Base-by-base conservation (phyloP, 169 alveolate genomes). In the Plasmodium reichenowi region DNA sequence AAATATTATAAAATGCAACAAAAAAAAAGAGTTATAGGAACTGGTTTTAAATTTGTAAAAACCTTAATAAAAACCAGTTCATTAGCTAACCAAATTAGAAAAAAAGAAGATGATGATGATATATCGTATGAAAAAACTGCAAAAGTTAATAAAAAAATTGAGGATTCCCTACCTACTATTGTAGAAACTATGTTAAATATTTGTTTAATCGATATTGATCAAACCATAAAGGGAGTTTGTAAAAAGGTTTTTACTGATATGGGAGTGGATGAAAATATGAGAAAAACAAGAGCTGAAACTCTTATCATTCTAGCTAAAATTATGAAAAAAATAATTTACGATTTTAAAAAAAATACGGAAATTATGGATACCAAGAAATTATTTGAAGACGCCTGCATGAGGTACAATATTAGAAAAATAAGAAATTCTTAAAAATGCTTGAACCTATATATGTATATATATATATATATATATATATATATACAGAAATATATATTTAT, bases 201-300 rank as follows among this genome's bases (percentile, higher is more conserved):
- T 9, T 95, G 97, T 88, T 88, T 96, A 12, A 95, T 96, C 95
- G 98, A 96, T 70, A 93, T 96, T 52, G 97, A 96, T 60, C 93
- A 94, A 54, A 96, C 98, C 1, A 96, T 96, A 47, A 87, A 96
- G 48, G 93, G 95, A 9, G 97, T 96, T 29, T 93, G 97, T 60
- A 96, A 95, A 80, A 94, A 96, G 85, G 94, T 96, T 1, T 60
- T 96, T 67, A 94, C 95, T 71, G 98, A 96, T 71, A 96, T 96
- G 98, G 91, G 95, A 20, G 98, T 95, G 12, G 97, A 95, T 59
- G 88, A 92, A 32, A 90, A 88, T 0, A 76, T 93, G 93, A 93
- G 98, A 32, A 74, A 94, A 64, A 92, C 92, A 54, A 92, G 98
- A n/a, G 98, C 98, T 3, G 95, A 95, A 83, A 97, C 97, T 26